These are phyloP conservation scores for Stephania yunnanensis DNA, from an alignment of 164 flowering plant genomes.

Conservation along the genomic window DNA sequence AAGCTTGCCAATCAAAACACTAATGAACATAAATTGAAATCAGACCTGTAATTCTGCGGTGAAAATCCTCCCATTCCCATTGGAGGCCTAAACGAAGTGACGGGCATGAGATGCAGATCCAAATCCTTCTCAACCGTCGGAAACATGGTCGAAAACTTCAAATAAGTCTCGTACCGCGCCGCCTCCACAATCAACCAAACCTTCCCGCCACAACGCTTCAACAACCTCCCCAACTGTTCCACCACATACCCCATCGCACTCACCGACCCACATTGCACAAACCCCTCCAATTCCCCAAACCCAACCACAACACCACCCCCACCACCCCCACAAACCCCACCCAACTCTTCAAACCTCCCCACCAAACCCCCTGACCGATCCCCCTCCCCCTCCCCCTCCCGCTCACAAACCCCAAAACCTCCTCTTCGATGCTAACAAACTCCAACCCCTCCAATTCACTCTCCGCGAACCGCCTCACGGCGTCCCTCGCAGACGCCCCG, in stretches of 20 bases:
- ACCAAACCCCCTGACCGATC: conserved; percentile 15
- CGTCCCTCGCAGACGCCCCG: conserved; percentile 55
- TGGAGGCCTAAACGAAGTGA: conserved; percentile 33
- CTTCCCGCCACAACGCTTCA: conserved; percentile 37
- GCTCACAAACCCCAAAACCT: conserved; percentile 23
- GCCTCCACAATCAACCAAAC: conserved; percentile 69
- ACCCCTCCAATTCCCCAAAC: conserved; percentile 61
- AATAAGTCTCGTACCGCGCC: conserved; percentile 52
- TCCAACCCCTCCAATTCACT: conserved; percentile 17
- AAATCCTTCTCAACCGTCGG: conserved; percentile 79
- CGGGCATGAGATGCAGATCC: conserved; percentile 75
- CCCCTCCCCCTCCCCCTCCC: conserved; percentile 1
- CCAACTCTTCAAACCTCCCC: conserved; percentile 43
- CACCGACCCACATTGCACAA: conserved; percentile 19
- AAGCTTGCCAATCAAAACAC: background rate
- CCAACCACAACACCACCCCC: conserved; percentile 48
- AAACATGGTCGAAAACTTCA: conserved; percentile 47
- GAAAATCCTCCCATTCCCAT: background rate
- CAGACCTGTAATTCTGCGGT: conserved; percentile 1
- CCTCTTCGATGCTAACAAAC: conserved; percentile 39
- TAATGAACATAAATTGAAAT: too few relatives aligned
- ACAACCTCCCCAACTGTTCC: conserved; percentile 33
- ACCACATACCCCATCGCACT: conserved; percentile 36
- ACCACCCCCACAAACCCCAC: conserved; percentile 19
- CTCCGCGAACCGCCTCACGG: conserved; percentile 45